Conservation (phyloP, 1,284 basidiomycete genomes). For the Leccinum griseonigrum region DNA sequence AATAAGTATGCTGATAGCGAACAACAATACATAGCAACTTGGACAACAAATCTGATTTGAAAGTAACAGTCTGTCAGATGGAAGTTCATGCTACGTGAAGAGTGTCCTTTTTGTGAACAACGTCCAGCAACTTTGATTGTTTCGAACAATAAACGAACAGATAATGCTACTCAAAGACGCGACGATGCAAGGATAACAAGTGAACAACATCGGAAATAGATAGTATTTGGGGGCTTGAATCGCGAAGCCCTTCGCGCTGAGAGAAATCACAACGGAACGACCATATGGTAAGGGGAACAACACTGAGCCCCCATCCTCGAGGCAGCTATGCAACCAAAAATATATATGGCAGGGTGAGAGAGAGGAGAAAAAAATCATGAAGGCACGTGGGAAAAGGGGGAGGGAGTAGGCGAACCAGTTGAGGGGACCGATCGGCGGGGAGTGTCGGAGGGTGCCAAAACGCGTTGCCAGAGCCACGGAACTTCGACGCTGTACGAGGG, state of each 20-base stretch:
- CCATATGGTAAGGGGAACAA: background rate
- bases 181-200: background rate
- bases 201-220: constrained; percentile 10
- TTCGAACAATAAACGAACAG: background rate
- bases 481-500: too few species aligned
- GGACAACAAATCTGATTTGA: too few species aligned
- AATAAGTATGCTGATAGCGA: too few species aligned
- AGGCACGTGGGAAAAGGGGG: background rate
- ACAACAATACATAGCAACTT: too few species aligned
- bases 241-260: background rate
- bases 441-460: too few species aligned
- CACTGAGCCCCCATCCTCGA: constrained; percentile 5
- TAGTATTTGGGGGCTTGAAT: constrained; percentile 32
- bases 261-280: background rate
- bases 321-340: constrained; percentile 27
- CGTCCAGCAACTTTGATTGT: background rate
- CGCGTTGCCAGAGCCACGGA: constrained; percentile 21
- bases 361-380: constrained; percentile 6
- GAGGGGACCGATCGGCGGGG: too few species aligned
- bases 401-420: background rate
- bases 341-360: constrained; percentile 30
- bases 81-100: background rate
- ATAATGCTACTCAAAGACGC: background rate
- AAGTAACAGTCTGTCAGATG: background rate
- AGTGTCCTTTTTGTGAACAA: background rate